These are phyloP conservation scores for Colletotrichum lindemuthianum DNA, from an alignment of 2,329 filamentous ascomycete species.

Conservation along the genomic window DNA sequence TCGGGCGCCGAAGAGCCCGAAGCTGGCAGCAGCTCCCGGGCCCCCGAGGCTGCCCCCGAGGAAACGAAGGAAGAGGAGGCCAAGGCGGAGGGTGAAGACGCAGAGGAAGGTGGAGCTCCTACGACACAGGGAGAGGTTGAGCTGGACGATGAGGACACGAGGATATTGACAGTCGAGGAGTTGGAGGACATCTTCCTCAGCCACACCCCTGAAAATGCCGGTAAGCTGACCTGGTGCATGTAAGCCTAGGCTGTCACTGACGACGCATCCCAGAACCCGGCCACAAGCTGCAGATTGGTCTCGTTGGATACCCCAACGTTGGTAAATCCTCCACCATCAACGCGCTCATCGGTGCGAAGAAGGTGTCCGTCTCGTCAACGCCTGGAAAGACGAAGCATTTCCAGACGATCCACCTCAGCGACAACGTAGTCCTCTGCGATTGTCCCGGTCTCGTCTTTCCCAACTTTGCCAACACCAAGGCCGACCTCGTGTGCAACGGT, in stretches of 20 bases:
- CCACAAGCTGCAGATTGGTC: conserved; percentile 84
- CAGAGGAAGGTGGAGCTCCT: conserved; percentile 49
- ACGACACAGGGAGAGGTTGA: conserved; percentile 47
- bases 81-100: conserved; percentile 36
- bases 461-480: conserved; percentile 97
- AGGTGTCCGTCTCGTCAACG: conserved; percentile 96
- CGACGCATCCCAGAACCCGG: conserved; percentile 50
- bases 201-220: conserved; percentile 67
- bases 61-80: conserved; percentile 52
- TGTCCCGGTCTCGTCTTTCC: conserved; percentile 98
- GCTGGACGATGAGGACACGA: conserved; percentile 68
- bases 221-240: conserved; percentile 48
- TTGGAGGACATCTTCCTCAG: conserved; percentile 87
- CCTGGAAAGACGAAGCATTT: conserved; percentile 99
- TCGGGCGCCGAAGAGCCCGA: conserved; percentile 42
- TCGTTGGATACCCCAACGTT: conserved; percentile 98
- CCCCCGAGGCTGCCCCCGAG: background rate
- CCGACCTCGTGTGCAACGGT: conserved; percentile 94
- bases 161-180: conserved; percentile 92
- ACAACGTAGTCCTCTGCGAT: conserved; percentile 92
- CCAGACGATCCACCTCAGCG: conserved; percentile 94
- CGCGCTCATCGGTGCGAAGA: conserved; percentile 96
- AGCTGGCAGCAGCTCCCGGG: conserved; percentile 41
- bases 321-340: conserved; percentile 99
- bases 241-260: conserved; percentile 20